Evolutionary conservation across 257 asterid species (phyloP).

Genomic region (Gentiana dahurica): DNA sequence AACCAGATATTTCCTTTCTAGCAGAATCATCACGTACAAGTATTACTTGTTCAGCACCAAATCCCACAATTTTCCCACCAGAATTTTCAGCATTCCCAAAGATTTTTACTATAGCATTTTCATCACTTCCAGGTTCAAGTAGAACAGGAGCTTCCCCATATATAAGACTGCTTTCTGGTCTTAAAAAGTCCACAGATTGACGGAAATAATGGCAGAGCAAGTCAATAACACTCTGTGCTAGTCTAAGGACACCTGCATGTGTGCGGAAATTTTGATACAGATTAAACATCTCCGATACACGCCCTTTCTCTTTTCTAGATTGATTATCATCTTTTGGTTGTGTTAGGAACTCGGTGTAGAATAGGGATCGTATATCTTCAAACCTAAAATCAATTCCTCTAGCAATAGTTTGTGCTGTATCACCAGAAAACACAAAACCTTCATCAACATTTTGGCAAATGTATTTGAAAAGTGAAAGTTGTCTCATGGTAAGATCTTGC

Average conservation of each 20-base stretch:
- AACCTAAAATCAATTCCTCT: slow-evolving; percentile 58
- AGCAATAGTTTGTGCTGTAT: slow-evolving; percentile 65
- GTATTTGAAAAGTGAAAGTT: slow-evolving; percentile 43
- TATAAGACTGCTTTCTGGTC: slow-evolving; percentile 51
- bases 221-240: slow-evolving; percentile 57
- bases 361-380: slow-evolving; percentile 51
- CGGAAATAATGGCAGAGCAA: slow-evolving; percentile 44
- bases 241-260: slow-evolving; percentile 52
- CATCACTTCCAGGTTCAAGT: slow-evolving; percentile 40
- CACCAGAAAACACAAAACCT: slow-evolving; percentile 59
- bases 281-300: slow-evolving; percentile 28
- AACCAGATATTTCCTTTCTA: slow-evolving; percentile 25
- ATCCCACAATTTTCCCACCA: slow-evolving; percentile 37
- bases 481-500: slow-evolving; percentile 57
- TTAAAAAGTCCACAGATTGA: slow-evolving; percentile 36
- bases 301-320: slow-evolving; percentile 33
- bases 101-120: slow-evolving; percentile 38
- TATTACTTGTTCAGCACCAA: slow-evolving; percentile 66
- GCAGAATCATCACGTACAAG: slow-evolving; percentile 46
- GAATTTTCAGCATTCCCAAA: slow-evolving; percentile 31
- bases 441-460: slow-evolving; percentile 49
- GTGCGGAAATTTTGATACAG: slow-evolving; percentile 59
- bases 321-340: slow-evolving; percentile 12
- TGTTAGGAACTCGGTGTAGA: slow-evolving; percentile 41
- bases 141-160: slow-evolving; percentile 59